Conservation (phyloP, 2,329 filamentous ascomycete genomes). For the Torrubiella hemipterigena region DNA sequence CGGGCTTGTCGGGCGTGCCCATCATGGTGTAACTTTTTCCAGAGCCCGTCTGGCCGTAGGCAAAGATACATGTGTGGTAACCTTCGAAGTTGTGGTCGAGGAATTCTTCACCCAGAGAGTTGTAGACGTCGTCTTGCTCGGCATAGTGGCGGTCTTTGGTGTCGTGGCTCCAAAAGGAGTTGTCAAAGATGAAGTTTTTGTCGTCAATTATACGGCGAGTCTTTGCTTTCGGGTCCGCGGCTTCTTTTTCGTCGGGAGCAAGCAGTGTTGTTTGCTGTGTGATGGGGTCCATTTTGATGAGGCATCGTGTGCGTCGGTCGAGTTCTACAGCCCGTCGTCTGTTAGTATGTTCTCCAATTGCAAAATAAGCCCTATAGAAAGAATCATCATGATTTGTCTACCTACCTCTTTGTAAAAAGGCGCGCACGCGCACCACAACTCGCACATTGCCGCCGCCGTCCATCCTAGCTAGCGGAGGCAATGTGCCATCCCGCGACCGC, state of each 20-base stretch:
- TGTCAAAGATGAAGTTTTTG: constrained; percentile 91
- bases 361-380: too few species aligned
- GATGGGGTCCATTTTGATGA: constrained; percentile 82
- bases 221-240: constrained; percentile 45
- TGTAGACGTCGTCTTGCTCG: constrained; percentile 86
- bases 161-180: constrained; percentile 95
- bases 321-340: constrained; percentile 47
- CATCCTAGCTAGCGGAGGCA: constrained; percentile 43
- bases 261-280: constrained; percentile 76
- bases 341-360: constrained; percentile 5
- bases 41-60: constrained; percentile 93
- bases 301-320: constrained; percentile 67
- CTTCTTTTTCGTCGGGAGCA: constrained; percentile 47
- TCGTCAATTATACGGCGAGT: constrained; percentile 70
- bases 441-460: constrained; percentile 64
- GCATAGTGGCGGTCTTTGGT: constrained; percentile 74
- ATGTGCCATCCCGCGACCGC: constrained; percentile 57
- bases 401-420: constrained; percentile 66
- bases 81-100: constrained; percentile 98
- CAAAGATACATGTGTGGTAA: constrained; percentile 98
- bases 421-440: constrained; percentile 71
- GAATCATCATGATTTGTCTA: constrained; percentile 7
- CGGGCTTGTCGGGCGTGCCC: constrained; percentile 75
- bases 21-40: constrained; percentile 99
- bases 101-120: constrained; percentile 88